These are phyloP conservation scores for Fusarium veterinarium DNA, from an alignment of 2,329 filamentous ascomycete genomes.

Conservation along the genomic window DNA sequence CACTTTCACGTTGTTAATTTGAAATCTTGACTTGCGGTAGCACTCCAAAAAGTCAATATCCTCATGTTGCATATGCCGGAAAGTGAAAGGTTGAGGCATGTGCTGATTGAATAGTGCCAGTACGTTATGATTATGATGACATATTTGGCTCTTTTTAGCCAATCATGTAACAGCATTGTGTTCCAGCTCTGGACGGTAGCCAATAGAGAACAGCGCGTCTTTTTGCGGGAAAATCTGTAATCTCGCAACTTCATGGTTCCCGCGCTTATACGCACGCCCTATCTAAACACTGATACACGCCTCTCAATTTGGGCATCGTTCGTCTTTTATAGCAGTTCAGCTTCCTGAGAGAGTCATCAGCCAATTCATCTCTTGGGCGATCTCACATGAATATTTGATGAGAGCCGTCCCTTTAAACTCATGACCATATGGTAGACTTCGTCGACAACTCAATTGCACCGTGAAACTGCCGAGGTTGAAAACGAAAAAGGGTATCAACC, in stretches of 20 bases:
- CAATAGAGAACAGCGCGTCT: slow-evolving; percentile 18
- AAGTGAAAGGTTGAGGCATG: slow-evolving; percentile 29
- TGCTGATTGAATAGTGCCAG: slow-evolving; percentile 36
- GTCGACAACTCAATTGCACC: slow-evolving; percentile 18
- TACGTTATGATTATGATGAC: slow-evolving; percentile 42
- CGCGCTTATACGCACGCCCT: slow-evolving; percentile 31
- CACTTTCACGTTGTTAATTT: slow-evolving; percentile 7
- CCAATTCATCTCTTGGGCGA: neutral
- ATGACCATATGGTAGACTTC: slow-evolving; percentile 4
- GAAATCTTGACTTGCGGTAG: slow-evolving; percentile 5
- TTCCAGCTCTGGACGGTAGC: slow-evolving; percentile 14
- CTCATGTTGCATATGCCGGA: slow-evolving; percentile 16
- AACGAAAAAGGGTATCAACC: slow-evolving; percentile 7
- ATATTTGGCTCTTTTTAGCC: slow-evolving; percentile 21
- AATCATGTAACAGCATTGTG: slow-evolving; percentile 31
- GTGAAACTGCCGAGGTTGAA: slow-evolving; percentile 37
- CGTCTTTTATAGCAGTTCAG: neutral
- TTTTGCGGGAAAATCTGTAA: slow-evolving; percentile 26
- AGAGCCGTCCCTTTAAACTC: neutral
- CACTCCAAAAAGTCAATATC: slow-evolving; percentile 3
- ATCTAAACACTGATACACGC: neutral
- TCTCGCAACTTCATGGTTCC: slow-evolving; percentile 35
- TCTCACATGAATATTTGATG: neutral
- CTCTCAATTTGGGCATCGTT: neutral
- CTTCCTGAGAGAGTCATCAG: neutral